A percentile compares a stretch with the other conserved stretches of the same genome.
These are phyloP conservation scores for Camelina laxa DNA, from an alignment of 345 rosid species.

Conservation along the genomic window DNA sequence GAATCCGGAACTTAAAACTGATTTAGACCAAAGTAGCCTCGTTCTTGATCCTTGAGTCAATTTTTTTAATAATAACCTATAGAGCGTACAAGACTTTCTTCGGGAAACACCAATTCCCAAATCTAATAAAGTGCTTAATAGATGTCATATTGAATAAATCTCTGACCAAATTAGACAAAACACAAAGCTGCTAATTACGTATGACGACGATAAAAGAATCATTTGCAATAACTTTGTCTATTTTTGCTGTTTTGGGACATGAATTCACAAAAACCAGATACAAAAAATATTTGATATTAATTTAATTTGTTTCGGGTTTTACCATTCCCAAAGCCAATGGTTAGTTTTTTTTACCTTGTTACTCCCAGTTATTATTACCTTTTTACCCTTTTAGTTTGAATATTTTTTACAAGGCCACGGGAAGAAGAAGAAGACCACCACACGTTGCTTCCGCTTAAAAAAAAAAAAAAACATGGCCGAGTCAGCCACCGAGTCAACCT, in stretches of 20 bases:
- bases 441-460: slow-evolving; percentile 17
- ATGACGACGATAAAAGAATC: not conserved
- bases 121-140: too few species aligned
- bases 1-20: too few species aligned
- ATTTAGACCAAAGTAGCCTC: too few species aligned
- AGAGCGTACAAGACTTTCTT: too few species aligned
- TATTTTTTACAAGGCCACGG: slow-evolving; percentile 3
- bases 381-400: not conserved
- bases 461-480: slow-evolving; percentile 49
- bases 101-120: too few species aligned
- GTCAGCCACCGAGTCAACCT: slow-evolving; percentile 44
- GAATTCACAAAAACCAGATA: not conserved
- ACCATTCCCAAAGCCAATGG: slow-evolving; percentile 22
- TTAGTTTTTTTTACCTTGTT: not conserved
- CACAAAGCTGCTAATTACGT: not conserved
- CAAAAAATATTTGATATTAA: not conserved
- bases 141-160: slow-evolving; percentile 5
- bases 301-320: not conserved
- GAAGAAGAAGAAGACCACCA: not conserved
- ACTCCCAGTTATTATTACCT: not conserved
- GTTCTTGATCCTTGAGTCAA: too few species aligned
- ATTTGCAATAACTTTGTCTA: not conserved
- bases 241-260: not conserved
- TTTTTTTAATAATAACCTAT: too few species aligned
- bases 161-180: not conserved